These are phyloP conservation scores for Panaeolus papilionaceus DNA, from an alignment of 768 basidiomycete species.

Conservation along the genomic window DNA sequence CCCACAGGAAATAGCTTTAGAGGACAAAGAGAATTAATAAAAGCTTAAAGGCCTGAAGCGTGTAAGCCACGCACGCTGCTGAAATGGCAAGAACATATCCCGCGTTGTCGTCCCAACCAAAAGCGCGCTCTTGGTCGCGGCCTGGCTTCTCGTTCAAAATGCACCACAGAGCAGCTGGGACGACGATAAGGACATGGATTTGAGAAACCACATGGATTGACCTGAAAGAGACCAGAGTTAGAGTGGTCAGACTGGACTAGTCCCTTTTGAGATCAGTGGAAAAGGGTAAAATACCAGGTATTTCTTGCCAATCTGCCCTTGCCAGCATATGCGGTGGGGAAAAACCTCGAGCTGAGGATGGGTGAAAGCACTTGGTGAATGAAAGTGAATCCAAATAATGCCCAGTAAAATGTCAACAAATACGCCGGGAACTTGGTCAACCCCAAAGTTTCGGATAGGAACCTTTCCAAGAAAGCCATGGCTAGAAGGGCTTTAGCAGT, in stretches of 20 bases:
- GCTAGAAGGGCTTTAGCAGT: background rate
- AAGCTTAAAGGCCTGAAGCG: background rate
- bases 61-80: constrained; percentile 54
- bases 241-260: background rate
- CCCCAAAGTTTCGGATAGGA: constrained; percentile 44
- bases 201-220: constrained; percentile 76
- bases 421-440: constrained; percentile 62
- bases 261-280: background rate
- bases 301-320: constrained; percentile 54
- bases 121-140: constrained; percentile 67
- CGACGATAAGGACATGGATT: constrained; percentile 69
- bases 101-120: constrained; percentile 71
- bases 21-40: background rate
- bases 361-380: constrained; percentile 69
- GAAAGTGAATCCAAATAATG: constrained; percentile 62
- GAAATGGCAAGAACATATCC: constrained; percentile 72
- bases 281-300: constrained; percentile 56
- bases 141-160: constrained; percentile 47
- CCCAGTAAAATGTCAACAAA: constrained; percentile 57
- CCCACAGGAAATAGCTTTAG: constrained; percentile 83
- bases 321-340: constrained; percentile 55
- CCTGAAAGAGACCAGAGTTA: constrained; percentile 43
- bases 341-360: constrained; percentile 49
- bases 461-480: constrained; percentile 29
- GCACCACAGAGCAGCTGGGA: constrained; percentile 65